These are phyloP conservation scores for Boletus subparvulus DNA, from an alignment of 768 basidiomycete genomes.

Conservation along the genomic window DNA sequence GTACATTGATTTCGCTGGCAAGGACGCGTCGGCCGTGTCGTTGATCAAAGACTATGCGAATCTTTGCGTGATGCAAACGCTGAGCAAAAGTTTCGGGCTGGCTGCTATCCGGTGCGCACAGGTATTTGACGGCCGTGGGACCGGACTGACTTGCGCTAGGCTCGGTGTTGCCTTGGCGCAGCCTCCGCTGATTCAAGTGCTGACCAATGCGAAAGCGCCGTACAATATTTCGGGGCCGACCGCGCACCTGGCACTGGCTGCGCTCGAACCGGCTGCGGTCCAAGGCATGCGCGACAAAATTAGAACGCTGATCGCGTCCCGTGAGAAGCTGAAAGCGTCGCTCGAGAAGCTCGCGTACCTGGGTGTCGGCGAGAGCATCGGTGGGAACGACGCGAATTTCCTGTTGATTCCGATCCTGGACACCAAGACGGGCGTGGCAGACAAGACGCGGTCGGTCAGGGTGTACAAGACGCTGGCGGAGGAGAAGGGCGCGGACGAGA, in stretches of 20 bases:
- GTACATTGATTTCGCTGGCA: constrained; percentile 88
- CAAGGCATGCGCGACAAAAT: constrained; percentile 65
- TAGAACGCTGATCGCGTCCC: constrained; percentile 54
- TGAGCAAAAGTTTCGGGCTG: constrained; percentile 95
- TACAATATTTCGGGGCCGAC: constrained; percentile 95
- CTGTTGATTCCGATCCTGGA: constrained; percentile 74
- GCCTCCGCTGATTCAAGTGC: constrained; percentile 85
- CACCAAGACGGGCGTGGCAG: constrained; percentile 38
- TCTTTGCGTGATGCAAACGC: constrained; percentile 91
- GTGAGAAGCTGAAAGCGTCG: constrained; percentile 49
- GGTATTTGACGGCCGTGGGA: background rate
- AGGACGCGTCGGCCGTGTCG: constrained; percentile 59
- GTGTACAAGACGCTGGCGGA: constrained; percentile 87
- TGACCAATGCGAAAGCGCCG: constrained; percentile 94
- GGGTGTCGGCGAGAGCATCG: constrained; percentile 68
- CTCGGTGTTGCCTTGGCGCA: constrained; percentile 89
- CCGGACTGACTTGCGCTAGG: constrained; percentile 38
- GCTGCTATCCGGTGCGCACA: constrained; percentile 84
- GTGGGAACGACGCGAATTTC: constrained; percentile 90
- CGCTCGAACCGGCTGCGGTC: constrained; percentile 68
- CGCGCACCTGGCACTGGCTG: constrained; percentile 75
- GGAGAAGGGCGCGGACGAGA: constrained; percentile 72
- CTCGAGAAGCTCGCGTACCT: constrained; percentile 48
- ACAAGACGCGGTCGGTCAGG: constrained; percentile 57
- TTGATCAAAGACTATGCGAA: constrained; percentile 84